Percentiles rank a stretch among this genome's conserved stretches.
phyloP scores from a whole-genome alignment of 2,329 filamentous ascomycete species.

The Penicillium capsulatum region DNA sequence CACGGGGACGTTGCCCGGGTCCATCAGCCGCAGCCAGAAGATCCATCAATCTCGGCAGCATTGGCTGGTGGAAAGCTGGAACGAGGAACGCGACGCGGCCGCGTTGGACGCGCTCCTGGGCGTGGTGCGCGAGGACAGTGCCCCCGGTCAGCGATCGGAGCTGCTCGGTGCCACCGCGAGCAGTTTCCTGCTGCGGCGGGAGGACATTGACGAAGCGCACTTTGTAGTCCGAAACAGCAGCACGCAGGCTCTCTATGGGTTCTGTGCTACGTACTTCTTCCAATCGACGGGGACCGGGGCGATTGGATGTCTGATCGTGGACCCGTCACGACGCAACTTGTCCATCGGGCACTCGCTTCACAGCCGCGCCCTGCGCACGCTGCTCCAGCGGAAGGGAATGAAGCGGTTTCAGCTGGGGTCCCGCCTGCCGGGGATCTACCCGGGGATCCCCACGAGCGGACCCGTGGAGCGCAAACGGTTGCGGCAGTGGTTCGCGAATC shows the following conservation, averaged over 20 bases:
- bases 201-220: slow-evolving; percentile 72
- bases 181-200: slow-evolving; percentile 70
- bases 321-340: slow-evolving; percentile 77
- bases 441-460: slow-evolving; percentile 72
- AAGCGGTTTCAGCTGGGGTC: slow-evolving; percentile 78
- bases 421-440: slow-evolving; percentile 76
- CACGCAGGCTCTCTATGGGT: slow-evolving; percentile 85
- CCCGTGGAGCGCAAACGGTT: slow-evolving; percentile 56
- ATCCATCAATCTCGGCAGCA: slow-evolving; percentile 84
- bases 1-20: slow-evolving; percentile 59
- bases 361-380: slow-evolving; percentile 71
- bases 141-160: slow-evolving; percentile 64
- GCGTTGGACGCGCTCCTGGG: slow-evolving; percentile 73
- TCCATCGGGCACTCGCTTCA: slow-evolving; percentile 89
- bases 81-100: slow-evolving; percentile 68
- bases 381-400: slow-evolving; percentile 67
- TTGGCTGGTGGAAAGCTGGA: slow-evolving; percentile 89
- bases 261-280: slow-evolving; percentile 82
- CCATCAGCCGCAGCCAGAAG: slow-evolving; percentile 81
- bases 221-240: slow-evolving; percentile 93
- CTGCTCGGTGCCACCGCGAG: slow-evolving; percentile 65
- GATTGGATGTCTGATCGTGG: slow-evolving; percentile 83
- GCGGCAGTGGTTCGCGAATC: slow-evolving; percentile 79
- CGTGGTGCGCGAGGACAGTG: slow-evolving; percentile 58
- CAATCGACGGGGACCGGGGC: slow-evolving; percentile 66